phyloP scores from a whole-genome alignment of 2,329 filamentous ascomycete species.

The Fusarium sulawesiense region DNA sequence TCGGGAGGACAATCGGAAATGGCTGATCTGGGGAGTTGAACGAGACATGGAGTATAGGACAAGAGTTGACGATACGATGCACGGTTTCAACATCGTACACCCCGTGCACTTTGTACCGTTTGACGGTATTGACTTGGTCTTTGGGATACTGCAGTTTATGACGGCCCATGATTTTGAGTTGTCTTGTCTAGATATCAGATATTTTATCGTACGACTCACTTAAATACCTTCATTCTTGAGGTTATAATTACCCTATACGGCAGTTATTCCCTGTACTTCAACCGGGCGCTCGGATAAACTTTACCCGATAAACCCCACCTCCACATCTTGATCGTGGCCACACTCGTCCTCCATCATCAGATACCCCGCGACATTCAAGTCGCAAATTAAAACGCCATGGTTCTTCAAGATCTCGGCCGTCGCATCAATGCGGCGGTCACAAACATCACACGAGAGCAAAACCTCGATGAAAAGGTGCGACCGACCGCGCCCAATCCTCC shows the following conservation, averaged over 20 bases:
- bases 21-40: conserved; percentile 74
- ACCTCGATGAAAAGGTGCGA: conserved; percentile 92
- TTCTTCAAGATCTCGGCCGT: conserved; percentile 98
- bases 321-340: conserved; percentile 44
- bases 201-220: neutral
- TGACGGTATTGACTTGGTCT: conserved; percentile 71
- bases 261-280: neutral
- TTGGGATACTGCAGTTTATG: conserved; percentile 71
- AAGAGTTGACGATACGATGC: conserved; percentile 80
- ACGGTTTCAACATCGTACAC: conserved; percentile 79
- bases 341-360: conserved; percentile 35
- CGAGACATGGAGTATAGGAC: conserved; percentile 82
- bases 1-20: conserved; percentile 82
- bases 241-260: conserved; percentile 22
- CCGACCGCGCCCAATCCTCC: conserved; percentile 17
- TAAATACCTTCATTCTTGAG: conserved; percentile 11
- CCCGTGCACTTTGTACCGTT: conserved; percentile 72
- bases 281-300: conserved; percentile 27
- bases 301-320: conserved; percentile 25
- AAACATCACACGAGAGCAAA: conserved; percentile 90
- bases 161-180: conserved; percentile 48
- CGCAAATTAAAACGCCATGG: conserved; percentile 70
- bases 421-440: conserved; percentile 97
- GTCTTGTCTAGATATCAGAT: neutral
- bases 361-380: conserved; percentile 43